phyloP scores from a whole-genome alignment of 2,329 filamentous ascomycete genomes.

The Penicillium sp. region DNA sequence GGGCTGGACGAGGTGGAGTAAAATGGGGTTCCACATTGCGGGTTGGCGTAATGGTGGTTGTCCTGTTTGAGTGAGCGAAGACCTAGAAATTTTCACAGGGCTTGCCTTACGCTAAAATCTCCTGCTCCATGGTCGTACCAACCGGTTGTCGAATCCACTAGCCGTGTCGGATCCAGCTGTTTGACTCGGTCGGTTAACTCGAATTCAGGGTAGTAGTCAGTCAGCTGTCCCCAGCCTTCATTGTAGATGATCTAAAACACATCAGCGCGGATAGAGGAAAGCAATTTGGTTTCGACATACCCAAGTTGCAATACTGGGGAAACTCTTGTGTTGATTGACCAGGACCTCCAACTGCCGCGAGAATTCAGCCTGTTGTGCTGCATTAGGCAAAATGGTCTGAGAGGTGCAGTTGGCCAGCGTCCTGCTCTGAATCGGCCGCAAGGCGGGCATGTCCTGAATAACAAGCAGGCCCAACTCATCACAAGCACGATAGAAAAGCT shows the following conservation, averaged over 20 bases:
- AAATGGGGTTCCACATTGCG: conserved; percentile 70
- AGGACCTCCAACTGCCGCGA: conserved; percentile 62
- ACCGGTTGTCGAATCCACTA: conserved; percentile 64
- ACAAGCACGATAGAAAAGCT: conserved; percentile 67
- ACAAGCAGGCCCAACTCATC: conserved; percentile 66
- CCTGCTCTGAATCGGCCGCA: conserved; percentile 45
- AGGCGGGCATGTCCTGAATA: conserved; percentile 71
- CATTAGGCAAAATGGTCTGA: conserved; percentile 34
- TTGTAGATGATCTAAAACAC: conserved; percentile 64
- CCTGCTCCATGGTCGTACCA: conserved; percentile 70
- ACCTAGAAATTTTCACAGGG: too few relatives aligned
- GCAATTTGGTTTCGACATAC: conserved; percentile 34
- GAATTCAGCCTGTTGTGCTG: conserved; percentile 63
- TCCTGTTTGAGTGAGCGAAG: conserved; percentile 45
- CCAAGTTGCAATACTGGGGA: conserved; percentile 66
- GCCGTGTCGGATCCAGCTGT: conserved; percentile 61
- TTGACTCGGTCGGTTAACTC: conserved; percentile 57
- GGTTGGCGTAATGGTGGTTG: conserved; percentile 71
- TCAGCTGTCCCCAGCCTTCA: conserved; percentile 68
- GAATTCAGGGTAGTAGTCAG: conserved; percentile 55
- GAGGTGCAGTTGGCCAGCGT: conserved; percentile 14
- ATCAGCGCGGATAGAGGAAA: neutral
- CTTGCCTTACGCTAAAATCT: conserved; percentile 52
- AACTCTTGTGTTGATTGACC: conserved; percentile 63
- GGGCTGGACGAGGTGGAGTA: conserved; percentile 60